Conservation (phyloP, 2,329 filamentous ascomycete genomes). For the Onygenales sp. region DNA sequence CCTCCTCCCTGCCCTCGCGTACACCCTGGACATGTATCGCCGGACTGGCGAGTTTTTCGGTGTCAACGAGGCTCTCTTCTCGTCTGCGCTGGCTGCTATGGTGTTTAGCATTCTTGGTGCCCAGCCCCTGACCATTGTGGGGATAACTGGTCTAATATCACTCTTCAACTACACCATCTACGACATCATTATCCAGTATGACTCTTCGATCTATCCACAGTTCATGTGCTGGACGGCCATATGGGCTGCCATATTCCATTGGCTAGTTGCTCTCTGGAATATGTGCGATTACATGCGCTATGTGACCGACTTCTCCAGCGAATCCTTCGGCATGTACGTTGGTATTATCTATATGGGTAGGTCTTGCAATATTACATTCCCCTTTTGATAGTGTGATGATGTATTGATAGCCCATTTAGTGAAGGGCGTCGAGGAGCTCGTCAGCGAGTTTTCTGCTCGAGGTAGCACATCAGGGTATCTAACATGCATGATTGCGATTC, state of each 20-base stretch:
- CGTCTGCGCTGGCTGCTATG: conserved; percentile 46
- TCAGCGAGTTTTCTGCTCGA: conserved; percentile 39
- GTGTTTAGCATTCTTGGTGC: conserved; percentile 44
- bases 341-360: conserved; percentile 47
- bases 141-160: conserved; percentile 46
- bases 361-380: conserved; percentile 7
- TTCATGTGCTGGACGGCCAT: conserved; percentile 50
- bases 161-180: conserved; percentile 53
- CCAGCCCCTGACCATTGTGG: conserved; percentile 49
- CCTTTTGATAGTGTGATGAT: conserved; percentile 10
- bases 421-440: conserved; percentile 48
- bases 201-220: conserved; percentile 41
- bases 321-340: conserved; percentile 47
- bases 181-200: conserved; percentile 44
- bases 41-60: conserved; percentile 47
- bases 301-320: conserved; percentile 48
- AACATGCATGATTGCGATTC: conserved; percentile 41
- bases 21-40: conserved; percentile 49
- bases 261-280: conserved; percentile 45
- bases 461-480: conserved; percentile 38
- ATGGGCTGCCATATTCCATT: conserved; percentile 50
- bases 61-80: conserved; percentile 47
- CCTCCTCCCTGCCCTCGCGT: conserved; percentile 49
- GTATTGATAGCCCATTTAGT: conserved; percentile 23
- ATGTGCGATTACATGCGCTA: conserved; percentile 50